A percentile compares a stretch with the other conserved stretches of the same genome.
Conservation (phyloP, 495 filamentous ascomycete genomes). For the Penicillium dipodomyicola region DNA sequence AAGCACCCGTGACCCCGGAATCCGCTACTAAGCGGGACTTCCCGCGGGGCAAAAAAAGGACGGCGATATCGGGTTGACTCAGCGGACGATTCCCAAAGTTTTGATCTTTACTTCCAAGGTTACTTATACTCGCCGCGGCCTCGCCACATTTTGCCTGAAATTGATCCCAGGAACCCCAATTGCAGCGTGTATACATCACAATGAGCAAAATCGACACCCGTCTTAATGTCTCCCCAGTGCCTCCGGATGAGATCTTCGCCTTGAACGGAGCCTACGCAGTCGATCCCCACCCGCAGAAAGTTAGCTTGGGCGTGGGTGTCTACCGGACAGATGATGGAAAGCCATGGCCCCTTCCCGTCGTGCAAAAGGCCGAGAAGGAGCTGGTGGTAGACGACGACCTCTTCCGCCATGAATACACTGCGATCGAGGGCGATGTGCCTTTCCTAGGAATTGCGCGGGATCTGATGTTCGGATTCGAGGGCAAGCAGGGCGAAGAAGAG, state of each 20-base stretch:
- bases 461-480: conserved; percentile 48
- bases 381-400: conserved; percentile 38
- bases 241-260: conserved; percentile 51
- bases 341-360: conserved; percentile 51
- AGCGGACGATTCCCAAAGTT: conserved; percentile 13
- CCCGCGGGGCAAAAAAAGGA: conserved; percentile 29
- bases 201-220: conserved; percentile 37
- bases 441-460: conserved; percentile 46
- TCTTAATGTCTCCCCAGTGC: conserved; percentile 38
- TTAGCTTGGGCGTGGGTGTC: conserved; percentile 48
- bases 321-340: conserved; percentile 54
- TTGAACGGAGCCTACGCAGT: conserved; percentile 43
- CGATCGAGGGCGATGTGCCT: conserved; percentile 46
- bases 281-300: conserved; percentile 46
- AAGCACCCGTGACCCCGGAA: conserved; percentile 1
- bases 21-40: conserved; percentile 31
- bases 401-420: conserved; percentile 48
- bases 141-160: conserved; percentile 8
- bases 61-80: conserved; percentile 35
- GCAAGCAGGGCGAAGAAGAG: conserved; percentile 26
- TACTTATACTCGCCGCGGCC: conserved; percentile 12
- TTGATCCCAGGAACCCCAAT: conserved; percentile 3
- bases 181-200: conserved; percentile 12
- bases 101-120: conserved; percentile 5
- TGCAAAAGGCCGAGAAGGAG: conserved; percentile 45